These are phyloP conservation scores for Withania somnifera DNA, from an alignment of 305 asterid genomes.

Conservation along the genomic window DNA sequence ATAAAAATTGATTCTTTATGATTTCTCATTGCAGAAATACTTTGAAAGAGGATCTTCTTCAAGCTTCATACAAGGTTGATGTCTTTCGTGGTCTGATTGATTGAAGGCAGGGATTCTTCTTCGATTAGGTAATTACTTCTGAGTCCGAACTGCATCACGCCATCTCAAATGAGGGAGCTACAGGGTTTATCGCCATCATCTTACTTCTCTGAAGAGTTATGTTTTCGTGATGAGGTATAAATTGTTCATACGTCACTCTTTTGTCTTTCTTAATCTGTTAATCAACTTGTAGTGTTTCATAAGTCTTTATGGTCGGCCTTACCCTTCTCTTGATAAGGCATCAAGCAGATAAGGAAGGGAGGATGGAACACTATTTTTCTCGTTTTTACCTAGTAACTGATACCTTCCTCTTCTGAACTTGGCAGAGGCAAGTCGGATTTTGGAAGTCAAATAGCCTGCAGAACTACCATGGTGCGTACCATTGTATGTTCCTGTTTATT, in stretches of 20 bases:
- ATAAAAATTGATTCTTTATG: background rate
- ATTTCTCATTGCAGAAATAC: constrained; percentile 21
- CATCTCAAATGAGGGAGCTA: constrained; percentile 37
- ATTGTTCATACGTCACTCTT: background rate
- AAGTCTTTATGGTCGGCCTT: background rate
- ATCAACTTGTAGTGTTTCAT: background rate
- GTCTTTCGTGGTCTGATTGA: constrained; percentile 25
- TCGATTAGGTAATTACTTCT: constrained; percentile 1
- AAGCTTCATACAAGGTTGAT: constrained; percentile 11
- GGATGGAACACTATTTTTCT: background rate
- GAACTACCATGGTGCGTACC: constrained; percentile 41
- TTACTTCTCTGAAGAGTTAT: constrained; percentile 45
- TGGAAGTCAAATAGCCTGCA: constrained; percentile 40
- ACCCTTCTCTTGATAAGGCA: background rate
- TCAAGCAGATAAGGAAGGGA: background rate
- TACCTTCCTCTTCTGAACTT: constrained; percentile 11
- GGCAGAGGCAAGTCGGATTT: constrained; percentile 47
- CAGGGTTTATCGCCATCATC: constrained; percentile 54
- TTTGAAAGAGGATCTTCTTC: constrained; percentile 20
- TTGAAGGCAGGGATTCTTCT: constrained; percentile 10
- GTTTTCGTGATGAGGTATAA: constrained; percentile 46
- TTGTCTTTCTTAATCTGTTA: background rate
- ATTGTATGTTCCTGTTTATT: background rate
- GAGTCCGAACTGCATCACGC: constrained; percentile 18
- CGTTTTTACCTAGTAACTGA: constrained; percentile 15